Base-by-base conservation (phyloP, 1,284 basidiomycete species). In the Omphalotus olearius region DNA sequence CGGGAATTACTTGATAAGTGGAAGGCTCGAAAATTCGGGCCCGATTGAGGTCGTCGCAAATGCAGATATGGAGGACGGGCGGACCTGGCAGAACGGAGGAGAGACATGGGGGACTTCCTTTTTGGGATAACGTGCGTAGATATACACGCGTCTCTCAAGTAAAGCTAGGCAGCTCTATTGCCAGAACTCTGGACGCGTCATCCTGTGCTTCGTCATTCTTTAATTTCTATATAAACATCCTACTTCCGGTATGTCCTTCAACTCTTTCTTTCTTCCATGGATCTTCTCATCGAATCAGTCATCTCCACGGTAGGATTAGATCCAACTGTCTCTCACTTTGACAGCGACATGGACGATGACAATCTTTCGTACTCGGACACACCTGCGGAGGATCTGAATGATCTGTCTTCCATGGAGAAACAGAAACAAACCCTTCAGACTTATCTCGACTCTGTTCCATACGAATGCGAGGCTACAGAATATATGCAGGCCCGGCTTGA, bases 401-500 rank as follows among this genome's bases (percentile, higher is more conserved):
- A 69, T 11, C 56, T 60, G 45, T 62, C 67, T 11, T 61, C 63
- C 18, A 61, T 65, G 54, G 83, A 83, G 52, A 80, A 76, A 62
- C 80, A 86, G 63, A 73, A 65, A 48, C 75, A 73, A 25, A 70
- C 78, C 46, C 73, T 90, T 38, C 75, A 82, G 56, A 74, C 76
- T 28, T 87, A 88, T 66, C 70, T 87, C 55, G 71, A 78, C 60
- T 75, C 82, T 17, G 62, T 94, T 45, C 93, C 92, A 1, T 96
- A 94, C 64, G 66, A 78, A 59, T 85, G 83, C 68, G 93, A 96
- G 66, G 72, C 83, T 10, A 64, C 82, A 33, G 82, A 88, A 54
- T 82, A 85, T 54, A 94, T 95, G 85, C 82, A 90, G 50, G 62
- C 69, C 25, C 79, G 82, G 57, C 76, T 96, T 7, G 86, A 91